Percentiles rank a stretch among this genome's conserved stretches.
Evolutionary conservation across 2,329 filamentous ascomycete species (phyloP).

Genomic region (Xylaria sp.): DNA sequence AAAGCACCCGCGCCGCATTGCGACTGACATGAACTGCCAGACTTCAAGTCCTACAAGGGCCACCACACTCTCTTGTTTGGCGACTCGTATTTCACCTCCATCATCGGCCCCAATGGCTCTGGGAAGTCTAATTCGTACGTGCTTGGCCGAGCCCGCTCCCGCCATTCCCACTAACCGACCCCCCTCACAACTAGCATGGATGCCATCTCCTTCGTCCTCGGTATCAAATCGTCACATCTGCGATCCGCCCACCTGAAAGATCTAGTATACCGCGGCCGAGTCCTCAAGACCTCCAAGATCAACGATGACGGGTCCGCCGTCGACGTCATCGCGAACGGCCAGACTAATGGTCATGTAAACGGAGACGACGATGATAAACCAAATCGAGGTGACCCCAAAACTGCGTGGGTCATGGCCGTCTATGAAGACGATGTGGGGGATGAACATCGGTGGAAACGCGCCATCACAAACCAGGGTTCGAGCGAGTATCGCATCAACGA

Average conservation of each 20-base stretch:
- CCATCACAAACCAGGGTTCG: conserved; percentile 86
- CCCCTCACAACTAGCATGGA: conserved; percentile 78
- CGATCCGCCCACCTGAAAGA: conserved; percentile 94
- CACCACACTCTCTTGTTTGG: conserved; percentile 94
- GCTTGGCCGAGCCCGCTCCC: conserved; percentile 22
- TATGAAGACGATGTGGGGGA: conserved; percentile 98
- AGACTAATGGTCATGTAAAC: conserved; percentile 70
- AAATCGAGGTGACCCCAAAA: conserved; percentile 86
- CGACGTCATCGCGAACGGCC: conserved; percentile 66
- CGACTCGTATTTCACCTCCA: conserved; percentile 98
- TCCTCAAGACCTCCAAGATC: conserved; percentile 91
- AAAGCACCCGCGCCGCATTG: neutral
- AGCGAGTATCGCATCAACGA: conserved; percentile 99
- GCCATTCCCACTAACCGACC: conserved; percentile 41
- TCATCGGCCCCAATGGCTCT: conserved; percentile 99
- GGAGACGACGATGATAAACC: conserved; percentile 72
- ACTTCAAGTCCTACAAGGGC: conserved; percentile 99
- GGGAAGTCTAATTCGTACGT: conserved; percentile 97
- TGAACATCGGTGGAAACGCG: conserved; percentile 94
- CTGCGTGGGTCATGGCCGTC: conserved; percentile 98
- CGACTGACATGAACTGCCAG: conserved; percentile 33
- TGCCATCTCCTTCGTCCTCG: conserved; percentile 97
- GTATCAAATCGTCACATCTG: conserved; percentile 98
- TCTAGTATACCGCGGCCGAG: conserved; percentile 93
- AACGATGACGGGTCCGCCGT: conserved; percentile 87